Base-by-base conservation (phyloP, 208 protist species). In the Trypanosoma conorhini region DNA sequence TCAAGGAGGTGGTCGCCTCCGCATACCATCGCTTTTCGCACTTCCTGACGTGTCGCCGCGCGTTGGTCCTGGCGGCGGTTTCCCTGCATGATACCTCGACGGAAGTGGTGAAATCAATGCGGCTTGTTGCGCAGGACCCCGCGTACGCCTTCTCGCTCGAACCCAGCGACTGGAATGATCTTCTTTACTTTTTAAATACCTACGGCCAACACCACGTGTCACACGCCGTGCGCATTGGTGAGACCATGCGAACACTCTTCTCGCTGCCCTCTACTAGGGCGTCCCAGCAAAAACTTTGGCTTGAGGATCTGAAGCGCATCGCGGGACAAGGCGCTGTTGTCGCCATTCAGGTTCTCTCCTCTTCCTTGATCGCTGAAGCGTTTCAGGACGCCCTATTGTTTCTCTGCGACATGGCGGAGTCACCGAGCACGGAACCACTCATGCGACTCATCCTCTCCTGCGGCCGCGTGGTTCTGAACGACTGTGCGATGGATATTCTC, bases 41-140 rank as follows among this genome's bases (percentile, higher is more conserved):
- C 76, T 97, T 97, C 81, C 64, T 60, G 5, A 75, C 62, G 31
- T 92, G 79, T 70, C 89, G 92, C 60, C 89, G 87, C 35, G 92
- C 92, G 9, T 82, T 95, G 19, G 82, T 92, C 51, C 70, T 95
- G 31, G 87, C 88, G 15, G 79, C 75, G 57, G 83, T 93, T 56
- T 88, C 89, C 56, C 30, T 73, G 15, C 59, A 78, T 57, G 81
- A 91, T 52, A 50, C 74, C 46, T 83, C 83, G 30, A 24, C 66
- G 21, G 88, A 77, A 62, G 83, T 96, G 40, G 50, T 79, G 15
- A 78, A 66, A 55, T 50, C 70, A 40, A 79, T 87, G 76, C 44
- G 50, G 22, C 60, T 31, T 54, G 80, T 94, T 30, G 42, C 87
- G 33, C 67, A 72, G 12, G 65, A 85, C 48, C 40, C 70, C 0